A percentile compares a stretch with the other conserved stretches of the same genome.
phyloP scores from a whole-genome alignment of 2,329 filamentous ascomycete genomes.

The Helotiales sp. region DNA sequence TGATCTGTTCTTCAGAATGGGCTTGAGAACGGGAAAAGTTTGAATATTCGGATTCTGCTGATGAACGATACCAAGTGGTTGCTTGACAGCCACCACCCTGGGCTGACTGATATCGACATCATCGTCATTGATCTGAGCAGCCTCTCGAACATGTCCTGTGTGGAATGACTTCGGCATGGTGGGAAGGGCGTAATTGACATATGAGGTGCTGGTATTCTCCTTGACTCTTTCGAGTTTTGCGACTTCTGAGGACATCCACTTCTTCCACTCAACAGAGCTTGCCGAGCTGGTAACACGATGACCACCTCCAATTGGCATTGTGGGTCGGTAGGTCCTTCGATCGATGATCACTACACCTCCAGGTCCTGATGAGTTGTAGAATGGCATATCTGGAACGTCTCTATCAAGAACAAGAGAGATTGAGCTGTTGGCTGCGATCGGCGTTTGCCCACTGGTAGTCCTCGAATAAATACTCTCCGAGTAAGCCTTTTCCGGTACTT shows the following conservation, averaged over 20 bases:
- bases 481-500: conserved; percentile 29
- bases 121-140: conserved; percentile 54
- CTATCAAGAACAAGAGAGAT: conserved; percentile 27
- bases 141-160: conserved; percentile 53
- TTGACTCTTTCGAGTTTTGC: conserved; percentile 50
- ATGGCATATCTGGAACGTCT: conserved; percentile 15
- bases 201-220: conserved; percentile 28
- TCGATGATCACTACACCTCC: conserved; percentile 47
- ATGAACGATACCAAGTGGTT: conserved; percentile 36
- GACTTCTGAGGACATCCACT: conserved; percentile 57
- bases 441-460: conserved; percentile 40
- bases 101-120: conserved; percentile 34
- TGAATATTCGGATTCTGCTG: conserved; percentile 30
- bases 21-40: conserved; percentile 28
- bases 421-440: conserved; percentile 28
- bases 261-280: conserved; percentile 61
- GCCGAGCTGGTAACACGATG: conserved; percentile 49
- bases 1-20: conserved; percentile 40
- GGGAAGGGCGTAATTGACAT: conserved; percentile 38
- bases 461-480: conserved; percentile 44
- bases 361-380: conserved; percentile 26
- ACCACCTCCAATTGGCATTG: conserved; percentile 27
- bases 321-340: conserved; percentile 40
- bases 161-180: conserved; percentile 40
- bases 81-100: conserved; percentile 25